A percentile compares a stretch with the other conserved stretches of the same genome.
Conservation (phyloP, 768 basidiomycete species). For the Leccinum aurantiacum region DNA sequence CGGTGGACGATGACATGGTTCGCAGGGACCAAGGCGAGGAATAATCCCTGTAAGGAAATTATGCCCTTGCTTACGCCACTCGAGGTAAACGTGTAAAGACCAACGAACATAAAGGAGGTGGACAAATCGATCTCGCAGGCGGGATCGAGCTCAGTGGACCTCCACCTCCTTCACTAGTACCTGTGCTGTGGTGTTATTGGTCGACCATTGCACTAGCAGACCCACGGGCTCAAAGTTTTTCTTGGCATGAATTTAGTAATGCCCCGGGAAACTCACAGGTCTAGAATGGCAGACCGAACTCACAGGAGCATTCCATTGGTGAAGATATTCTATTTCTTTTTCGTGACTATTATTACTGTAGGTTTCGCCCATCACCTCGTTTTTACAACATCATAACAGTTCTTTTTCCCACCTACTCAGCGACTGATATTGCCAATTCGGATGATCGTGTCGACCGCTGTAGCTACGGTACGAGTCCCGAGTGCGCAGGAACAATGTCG, state of each 20-base stretch:
- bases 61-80: constrained; percentile 53
- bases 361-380: constrained; percentile 1
- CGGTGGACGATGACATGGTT: constrained; percentile 42
- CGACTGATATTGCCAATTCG: constrained; percentile 7
- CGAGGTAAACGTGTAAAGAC: constrained; percentile 43
- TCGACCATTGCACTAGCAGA: background rate
- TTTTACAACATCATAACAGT: background rate
- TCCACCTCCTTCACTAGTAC: constrained; percentile 10
- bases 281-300: background rate
- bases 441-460: constrained; percentile 3
- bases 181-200: constrained; percentile 2
- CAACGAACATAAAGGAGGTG: constrained; percentile 39
- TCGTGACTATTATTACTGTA: background rate
- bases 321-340: background rate
- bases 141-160: constrained; percentile 56
- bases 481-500: constrained; percentile 13
- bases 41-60: constrained; percentile 56
- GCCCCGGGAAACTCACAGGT: background rate
- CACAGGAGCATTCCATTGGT: background rate
- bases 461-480: constrained; percentile 6
- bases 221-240: background rate
- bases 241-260: background rate
- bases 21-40: constrained; percentile 36
- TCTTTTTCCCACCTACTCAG: background rate
- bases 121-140: constrained; percentile 73